Base-by-base conservation (phyloP, 2,329 filamentous ascomycete species). In the Cercospora beticola region DNA sequence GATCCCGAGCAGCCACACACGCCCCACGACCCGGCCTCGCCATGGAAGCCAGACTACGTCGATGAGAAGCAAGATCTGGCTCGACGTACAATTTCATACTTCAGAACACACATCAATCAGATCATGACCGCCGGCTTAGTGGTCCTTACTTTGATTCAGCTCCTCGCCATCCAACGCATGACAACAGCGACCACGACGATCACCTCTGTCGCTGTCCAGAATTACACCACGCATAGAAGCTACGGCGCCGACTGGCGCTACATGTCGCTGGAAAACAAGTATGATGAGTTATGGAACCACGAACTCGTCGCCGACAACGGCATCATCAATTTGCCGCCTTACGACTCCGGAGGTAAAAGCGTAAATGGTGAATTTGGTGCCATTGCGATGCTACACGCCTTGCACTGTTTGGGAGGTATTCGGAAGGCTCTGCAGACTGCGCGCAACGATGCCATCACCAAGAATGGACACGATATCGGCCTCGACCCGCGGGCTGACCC, bases 201-300 rank as follows among this genome's bases (percentile, higher is more conserved):
- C 16, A 63, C 61, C 5, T 63, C 61, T 28, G 46, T 36, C 14
- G 46, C 43, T 18, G 61, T 31, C 5, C 61, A 63, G 5, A 63
- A 63, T 16, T 63, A 63, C 28, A 63, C 61, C 28, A 54, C 46
- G 18, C 43, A 52, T 9, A 63, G 18, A 26, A 63, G 61, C 31
- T 68, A 60, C 31, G 66, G 66, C 8, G 36, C 43, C 26, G 66
- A 68, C 28, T 54, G 56, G 66, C 62, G 57, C n/a, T 68, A 61
- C 52, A 68, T 68, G 66, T 68, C 66, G 7, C 62, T 68, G 5
- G 66, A 68, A 43, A 36, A 63, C 30, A 58, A 68, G 49, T 68
- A 54, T 28, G 66, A 68, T 31, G 33, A 46, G 28, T 33, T 68
- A 1, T 68, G 66, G 66, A 62, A 64, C 8, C 40, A 58, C 54